Evolutionary conservation across 805 yeast genomes (phyloP), one percentile per base, ranked within the genome.

Genomic region (Yarrowia keelungensis): DNA sequence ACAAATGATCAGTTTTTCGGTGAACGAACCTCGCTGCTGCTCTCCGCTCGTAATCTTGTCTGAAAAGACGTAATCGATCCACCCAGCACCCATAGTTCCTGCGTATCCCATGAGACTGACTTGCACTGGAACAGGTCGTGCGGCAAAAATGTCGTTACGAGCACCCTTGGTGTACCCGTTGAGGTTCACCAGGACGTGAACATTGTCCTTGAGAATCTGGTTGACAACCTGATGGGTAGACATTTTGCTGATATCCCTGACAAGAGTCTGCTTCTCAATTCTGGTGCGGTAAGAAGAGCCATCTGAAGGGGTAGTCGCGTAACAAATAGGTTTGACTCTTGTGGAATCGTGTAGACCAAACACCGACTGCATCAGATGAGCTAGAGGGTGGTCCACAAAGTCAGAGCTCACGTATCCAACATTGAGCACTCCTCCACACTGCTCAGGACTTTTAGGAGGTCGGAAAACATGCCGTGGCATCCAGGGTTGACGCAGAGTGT

Each of bases 131-230:
- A 76, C 76, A 2, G 79, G 77, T 10, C 78, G 67, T 14, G 75
- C 73, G 0, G 78, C 78, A 59, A 76, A 77, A 4, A 76, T 70
- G 59, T 76, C 79, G 59, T 76, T 77, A 9, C 78, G 69, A 7
- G 79, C 77, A 2, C 79, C 79, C 46, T 76, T 75, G 2, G 79
- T 76, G 61, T 76, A 76, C 15, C 79, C 79, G 43, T 77, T 77
- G 49, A 76, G 69, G 53, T 76, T 77, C 14, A 77, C 76, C 41
- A 77, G 69, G 2, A 76, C 69, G 59, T 76, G 79, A n/a, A 77
- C 69, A 1, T 74, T 75, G 69, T 76, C 79, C n/a, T 36, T 61
- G 14, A 73, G 72, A 46, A 76, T 73, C 22, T 71, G 72, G 16
- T 73, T 72, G 5, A 72, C 74, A 19, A 74, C 67, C 9, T 71